These are phyloP conservation scores for Russula emetica DNA, from an alignment of 768 basidiomycete species.

Conservation along the genomic window DNA sequence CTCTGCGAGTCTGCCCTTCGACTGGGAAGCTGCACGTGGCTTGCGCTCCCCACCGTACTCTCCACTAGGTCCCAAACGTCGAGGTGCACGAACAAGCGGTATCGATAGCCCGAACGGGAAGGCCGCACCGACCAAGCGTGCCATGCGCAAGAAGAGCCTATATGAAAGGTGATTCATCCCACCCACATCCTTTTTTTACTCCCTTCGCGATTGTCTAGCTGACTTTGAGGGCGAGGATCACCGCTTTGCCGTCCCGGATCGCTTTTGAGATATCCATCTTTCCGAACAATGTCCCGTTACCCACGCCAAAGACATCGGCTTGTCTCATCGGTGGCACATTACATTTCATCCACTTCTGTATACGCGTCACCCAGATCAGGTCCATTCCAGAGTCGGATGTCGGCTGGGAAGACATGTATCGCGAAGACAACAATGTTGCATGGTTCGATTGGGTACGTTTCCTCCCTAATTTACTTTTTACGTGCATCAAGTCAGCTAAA, in stretches of 20 bases:
- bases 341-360: constrained; percentile 65
- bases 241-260: constrained; percentile 63
- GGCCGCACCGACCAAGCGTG: constrained; percentile 46
- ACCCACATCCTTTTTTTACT: not conserved
- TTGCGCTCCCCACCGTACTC: constrained; percentile 68
- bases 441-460: constrained; percentile 80
- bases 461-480: not conserved
- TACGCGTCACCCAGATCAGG: constrained; percentile 56
- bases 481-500: not conserved
- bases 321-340: constrained; percentile 58
- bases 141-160: constrained; percentile 61
- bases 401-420: constrained; percentile 76
- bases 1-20: constrained; percentile 73
- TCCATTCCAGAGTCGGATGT: constrained; percentile 60
- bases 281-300: constrained; percentile 75
- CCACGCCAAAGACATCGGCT: constrained; percentile 60
- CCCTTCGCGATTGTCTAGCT: constrained; percentile 10
- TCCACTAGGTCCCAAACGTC: constrained; percentile 50
- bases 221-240: constrained; percentile 42
- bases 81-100: constrained; percentile 39
- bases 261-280: constrained; percentile 78
- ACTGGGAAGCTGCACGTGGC: constrained; percentile 81
- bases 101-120: constrained; percentile 30
- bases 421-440: constrained; percentile 54
- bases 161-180: constrained; percentile 52